Conservation (phyloP, 768 basidiomycete genomes). For the Tricholoma flavovirens region DNA sequence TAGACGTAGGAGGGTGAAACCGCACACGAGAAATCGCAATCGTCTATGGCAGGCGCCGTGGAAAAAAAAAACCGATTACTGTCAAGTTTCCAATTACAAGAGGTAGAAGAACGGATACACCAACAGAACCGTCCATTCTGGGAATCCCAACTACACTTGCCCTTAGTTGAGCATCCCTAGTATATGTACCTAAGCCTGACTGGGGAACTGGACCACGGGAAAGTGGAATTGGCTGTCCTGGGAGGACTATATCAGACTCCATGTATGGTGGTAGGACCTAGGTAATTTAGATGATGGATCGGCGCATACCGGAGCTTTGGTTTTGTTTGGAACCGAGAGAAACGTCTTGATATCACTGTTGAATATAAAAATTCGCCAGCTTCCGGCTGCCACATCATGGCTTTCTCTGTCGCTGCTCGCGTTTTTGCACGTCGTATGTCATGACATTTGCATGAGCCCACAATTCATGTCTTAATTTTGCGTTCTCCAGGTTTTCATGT, state of each 20-base stretch:
- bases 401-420: constrained; percentile 54
- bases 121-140: constrained; percentile 56
- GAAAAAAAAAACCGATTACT: constrained; percentile 6
- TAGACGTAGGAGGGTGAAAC: constrained; percentile 67
- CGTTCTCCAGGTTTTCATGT: constrained; percentile 69
- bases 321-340: constrained; percentile 23
- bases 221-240: constrained; percentile 70
- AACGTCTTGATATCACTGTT: constrained; percentile 20
- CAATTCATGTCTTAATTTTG: neutral
- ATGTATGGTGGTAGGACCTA: neutral
- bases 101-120: constrained; percentile 32
- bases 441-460: neutral
- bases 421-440: constrained; percentile 59
- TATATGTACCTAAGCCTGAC: constrained; percentile 63
- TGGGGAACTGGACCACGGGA: constrained; percentile 50
- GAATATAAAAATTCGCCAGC: constrained; percentile 22
- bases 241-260: constrained; percentile 46
- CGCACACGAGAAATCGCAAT: constrained; percentile 60
- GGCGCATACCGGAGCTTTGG: constrained; percentile 21
- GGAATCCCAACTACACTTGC: constrained; percentile 70
- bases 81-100: constrained; percentile 11
- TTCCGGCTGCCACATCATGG: constrained; percentile 37
- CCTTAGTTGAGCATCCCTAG: constrained; percentile 54
- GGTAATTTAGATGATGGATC: neutral
- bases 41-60: constrained; percentile 34